Base-by-base conservation (phyloP, 1,139 yeast genomes). In the Yamadazyma pseudoaaseri region DNA sequence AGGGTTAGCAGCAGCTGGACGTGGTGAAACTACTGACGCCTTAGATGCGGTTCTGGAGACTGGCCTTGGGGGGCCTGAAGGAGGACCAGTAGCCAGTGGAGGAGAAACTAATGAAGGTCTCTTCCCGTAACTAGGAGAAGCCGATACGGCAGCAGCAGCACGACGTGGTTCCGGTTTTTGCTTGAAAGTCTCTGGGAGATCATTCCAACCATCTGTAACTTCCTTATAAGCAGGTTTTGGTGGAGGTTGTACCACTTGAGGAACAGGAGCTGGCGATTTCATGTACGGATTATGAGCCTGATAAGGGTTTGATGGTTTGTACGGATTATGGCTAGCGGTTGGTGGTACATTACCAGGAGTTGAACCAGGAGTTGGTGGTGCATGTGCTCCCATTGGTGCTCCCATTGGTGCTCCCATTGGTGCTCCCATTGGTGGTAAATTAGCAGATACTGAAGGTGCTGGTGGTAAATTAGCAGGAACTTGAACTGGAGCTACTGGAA, bases 191-290 rank as follows among this genome's bases (percentile, higher is more conserved):
- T 81, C 72, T 31, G 97, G 96, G 45, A 90, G 68, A 58, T 90
- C 97, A 53, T 90, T 90, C 97, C 97, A 90, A 3, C 97, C 97
- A 31, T 85, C 92, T 29, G 81, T 81, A 29, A 83, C 83, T 50
- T 54, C 56, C 35, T 72, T 76, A 48, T 70, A 75, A 30, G 68
- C 62, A 8, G 65, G 51, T 34, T 55, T 58, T 23, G 73, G 56
- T 25, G 75, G 70, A 3, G 54, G 50, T 6, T 62, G 53, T 16
- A 67, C 61, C n/a, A 39, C 25, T n/a, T 35, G 43, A 9, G 39
- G 33, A 6, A 21, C 24, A 5, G 39, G 15, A 5, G 25, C 24
- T 27, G 43, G 42, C 3, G 45, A 28, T 14, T 37, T 41, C 35
- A 47, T 38, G 22, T 48, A 47, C 26, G 53, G 48, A 15, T 39